These are phyloP conservation scores for Dactylellina cionopaga DNA, from an alignment of 2,329 filamentous ascomycete species.

Conservation along the genomic window DNA sequence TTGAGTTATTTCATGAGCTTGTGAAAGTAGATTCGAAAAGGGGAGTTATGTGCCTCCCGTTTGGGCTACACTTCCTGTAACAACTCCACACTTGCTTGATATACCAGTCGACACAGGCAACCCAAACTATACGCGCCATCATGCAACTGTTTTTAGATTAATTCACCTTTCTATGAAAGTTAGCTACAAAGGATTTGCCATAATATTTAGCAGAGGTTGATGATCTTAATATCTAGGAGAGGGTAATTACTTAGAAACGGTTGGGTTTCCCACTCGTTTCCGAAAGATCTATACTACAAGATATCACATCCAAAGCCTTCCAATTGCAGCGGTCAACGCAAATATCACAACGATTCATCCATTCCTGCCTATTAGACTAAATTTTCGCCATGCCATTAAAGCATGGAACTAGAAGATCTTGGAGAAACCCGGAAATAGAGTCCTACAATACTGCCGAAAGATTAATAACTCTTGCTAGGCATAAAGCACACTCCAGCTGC, in stretches of 20 bases:
- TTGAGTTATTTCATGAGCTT: neutral
- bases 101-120: neutral
- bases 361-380: neutral
- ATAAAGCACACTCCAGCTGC: too few relatives aligned
- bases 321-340: neutral
- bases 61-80: too few relatives aligned
- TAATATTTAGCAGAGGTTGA: too few relatives aligned
- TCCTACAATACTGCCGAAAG: slow-evolving; percentile 1
- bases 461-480: neutral
- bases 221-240: neutral
- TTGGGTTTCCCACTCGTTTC: neutral
- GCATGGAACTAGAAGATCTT: neutral
- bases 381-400: neutral
- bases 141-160: neutral
- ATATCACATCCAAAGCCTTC: neutral
- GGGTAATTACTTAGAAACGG: neutral
- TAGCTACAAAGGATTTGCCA: neutral
- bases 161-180: neutral
- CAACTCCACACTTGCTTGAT: neutral
- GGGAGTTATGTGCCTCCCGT: slow-evolving; percentile 17
- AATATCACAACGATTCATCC: neutral
- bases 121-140: neutral
- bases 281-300: neutral
- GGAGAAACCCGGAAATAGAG: neutral
- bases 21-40: slow-evolving; percentile 5